Evolutionary conservation across 2,329 filamentous ascomycete species (phyloP), one percentile per base, ranked within the genome.

Genomic region (Aspergillus viridinutans): DNA sequence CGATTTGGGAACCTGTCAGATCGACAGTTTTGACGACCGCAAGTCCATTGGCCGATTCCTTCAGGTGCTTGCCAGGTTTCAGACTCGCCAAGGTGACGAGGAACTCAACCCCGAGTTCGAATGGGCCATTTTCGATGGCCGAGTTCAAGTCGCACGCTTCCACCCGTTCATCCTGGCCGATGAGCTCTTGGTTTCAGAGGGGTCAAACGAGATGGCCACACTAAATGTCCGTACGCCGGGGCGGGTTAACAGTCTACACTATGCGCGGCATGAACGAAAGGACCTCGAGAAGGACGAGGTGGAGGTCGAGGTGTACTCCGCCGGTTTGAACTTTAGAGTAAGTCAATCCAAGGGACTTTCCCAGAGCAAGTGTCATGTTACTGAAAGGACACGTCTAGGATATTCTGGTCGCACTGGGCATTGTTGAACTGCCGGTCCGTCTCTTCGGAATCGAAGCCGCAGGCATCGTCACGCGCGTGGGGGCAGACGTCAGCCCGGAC

Each of bases 1-100:
- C 0, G 62, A 66, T 26, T 63, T 74, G 49, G 69, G 65, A 1
- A 71, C 67, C 0, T 61, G 57, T 17, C 63, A 66, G 26, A 50
- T 65, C 5, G 64, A 64, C 20, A n/a, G 17, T 21, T 43, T 43
- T 17, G 3, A 61, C 20, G 8, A 54, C 10, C 4, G n/a, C 12
- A 29, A 14, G 3, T 60, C 58, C 2, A 12, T 56, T 1, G 51
- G 57, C 1, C 53, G 50, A 17, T 32, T 65, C 5, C 47, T 62
- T 10, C 54, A 62, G 7, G 54, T 65, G 5, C 59, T 58, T 49
- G 50, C 58, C 20, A 58, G 43, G 3, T 61, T 61, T 17, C 58
- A 58, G 21, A 10, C 43, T 58, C 40, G 40, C 40, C 40, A 43
- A 10, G 40, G 40, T n/a, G 40, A 43, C n/a, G 40, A 43, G n/a